Evolutionary conservation across 129 eudicot species (phyloP).

Genomic region (Escallonia rubra): DNA sequence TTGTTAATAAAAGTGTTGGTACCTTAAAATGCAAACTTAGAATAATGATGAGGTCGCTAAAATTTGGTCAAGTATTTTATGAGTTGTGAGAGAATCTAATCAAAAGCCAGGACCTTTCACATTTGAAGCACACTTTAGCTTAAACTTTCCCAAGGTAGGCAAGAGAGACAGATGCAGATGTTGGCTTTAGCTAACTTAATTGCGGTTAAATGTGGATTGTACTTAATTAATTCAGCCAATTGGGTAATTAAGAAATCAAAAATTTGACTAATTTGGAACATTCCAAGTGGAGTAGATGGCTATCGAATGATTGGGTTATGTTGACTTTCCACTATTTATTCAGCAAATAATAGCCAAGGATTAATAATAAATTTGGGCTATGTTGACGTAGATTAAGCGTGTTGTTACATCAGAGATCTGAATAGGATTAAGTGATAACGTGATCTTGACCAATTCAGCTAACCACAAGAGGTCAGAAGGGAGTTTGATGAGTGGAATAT

Average conservation of each 20-base stretch:
- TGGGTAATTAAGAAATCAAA: background rate
- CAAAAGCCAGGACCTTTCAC: conserved; percentile 18
- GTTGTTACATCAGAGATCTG: too few species aligned
- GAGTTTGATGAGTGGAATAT: too few species aligned
- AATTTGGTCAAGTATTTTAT: conserved; percentile 15
- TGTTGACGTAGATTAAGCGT: too few species aligned
- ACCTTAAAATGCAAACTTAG: background rate
- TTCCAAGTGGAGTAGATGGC: conserved; percentile 35
- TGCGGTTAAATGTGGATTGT: background rate
- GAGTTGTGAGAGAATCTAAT: conserved; percentile 17
- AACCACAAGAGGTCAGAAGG: too few species aligned
- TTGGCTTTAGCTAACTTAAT: background rate
- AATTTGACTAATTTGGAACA: conserved; percentile 13
- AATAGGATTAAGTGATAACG: too few species aligned
- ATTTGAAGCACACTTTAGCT: conserved; percentile 16
- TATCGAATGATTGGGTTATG: conserved; percentile 11
- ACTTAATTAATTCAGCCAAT: background rate
- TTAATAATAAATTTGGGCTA: too few species aligned
- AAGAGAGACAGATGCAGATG: background rate
- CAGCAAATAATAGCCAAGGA: too few species aligned
- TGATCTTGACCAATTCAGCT: too few species aligned
- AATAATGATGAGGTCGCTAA: conserved; percentile 2
- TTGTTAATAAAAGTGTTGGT: too few species aligned
- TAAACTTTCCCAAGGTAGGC: background rate
- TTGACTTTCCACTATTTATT: conserved; percentile 13